Evolutionary conservation across 345 rosid species (phyloP), one percentile per base, ranked within the genome.

Genomic region (Eucalyptus guilfoylei): DNA sequence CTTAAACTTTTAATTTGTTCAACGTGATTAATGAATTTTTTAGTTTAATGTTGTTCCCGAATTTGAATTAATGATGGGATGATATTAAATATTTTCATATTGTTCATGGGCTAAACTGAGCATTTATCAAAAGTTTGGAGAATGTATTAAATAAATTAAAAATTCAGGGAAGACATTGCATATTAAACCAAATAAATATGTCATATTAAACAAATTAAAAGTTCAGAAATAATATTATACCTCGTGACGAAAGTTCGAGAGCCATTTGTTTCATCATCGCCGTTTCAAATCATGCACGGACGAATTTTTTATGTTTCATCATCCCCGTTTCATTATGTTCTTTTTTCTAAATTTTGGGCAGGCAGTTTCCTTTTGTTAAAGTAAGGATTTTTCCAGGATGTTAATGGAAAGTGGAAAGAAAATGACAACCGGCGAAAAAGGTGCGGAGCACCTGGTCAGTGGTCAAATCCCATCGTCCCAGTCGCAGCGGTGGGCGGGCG

Each of bases 141-240:
- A 13, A 4, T 13, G 1, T 0, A 28, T 60, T 60, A 1, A 12
- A 13, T 30, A 60, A 28, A 28, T 60, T 11, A 60, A 60, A 28
- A 13, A 13, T 60, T 28, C 0, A 3, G 0, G 2, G 0, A 6
- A 8, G 1, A 60, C 0, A 52, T 21, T 52, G 0, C 1, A 52
- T 1, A 52, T 52, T 19, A 52, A 0, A 2, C 0, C 1, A 52
- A 49, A 19, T 52, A 7, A 52, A 8, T 0, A 0, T 0, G 0
- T 4, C 1, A 4, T 55, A 55, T 9, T 23, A 3, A 23, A 24
- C 3, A 3, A 55, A 24, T 24, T 55, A 55, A 9, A 55, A 55
- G 0, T 55, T 23, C 1, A 4, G 1, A 21, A 0, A 16, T 2
- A 0, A 2, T 1, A 6, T 50, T 3, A 1, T 2, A 4, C 2